Percentiles rank a stretch among this genome's conserved stretches.
Conservation (phyloP, 305 asterid species). For the Fraxinus velutina region DNA sequence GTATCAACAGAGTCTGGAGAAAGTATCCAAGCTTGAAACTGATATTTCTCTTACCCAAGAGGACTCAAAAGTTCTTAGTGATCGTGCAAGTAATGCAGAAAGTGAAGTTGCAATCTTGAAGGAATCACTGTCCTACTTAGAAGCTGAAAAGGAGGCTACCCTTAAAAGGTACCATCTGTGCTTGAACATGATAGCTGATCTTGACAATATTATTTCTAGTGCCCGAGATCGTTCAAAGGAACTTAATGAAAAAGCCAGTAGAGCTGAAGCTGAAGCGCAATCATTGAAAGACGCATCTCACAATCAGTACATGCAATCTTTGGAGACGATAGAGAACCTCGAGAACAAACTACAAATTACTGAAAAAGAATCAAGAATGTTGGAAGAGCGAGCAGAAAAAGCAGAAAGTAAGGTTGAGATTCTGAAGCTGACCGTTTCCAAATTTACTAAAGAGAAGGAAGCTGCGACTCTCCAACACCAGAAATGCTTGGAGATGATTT, state of each 20-base stretch:
- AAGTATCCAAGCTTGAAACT: constrained; percentile 55
- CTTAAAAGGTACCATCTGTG: constrained; percentile 64
- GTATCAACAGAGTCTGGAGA: constrained; percentile 63
- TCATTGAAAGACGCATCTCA: constrained; percentile 64
- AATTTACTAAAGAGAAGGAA: constrained; percentile 64
- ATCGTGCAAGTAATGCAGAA: constrained; percentile 74
- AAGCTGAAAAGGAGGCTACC: constrained; percentile 72
- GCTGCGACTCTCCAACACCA: constrained; percentile 52
- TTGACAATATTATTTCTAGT: constrained; percentile 47
- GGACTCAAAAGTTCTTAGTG: constrained; percentile 54
- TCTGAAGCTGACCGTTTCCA: constrained; percentile 53
- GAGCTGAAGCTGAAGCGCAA: constrained; percentile 60
- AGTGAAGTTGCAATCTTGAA: constrained; percentile 58
- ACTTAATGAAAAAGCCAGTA: constrained; percentile 46
- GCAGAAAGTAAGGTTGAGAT: constrained; percentile 69
- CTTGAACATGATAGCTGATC: constrained; percentile 58
- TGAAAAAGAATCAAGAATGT: constrained; percentile 55
- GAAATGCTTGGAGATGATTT: constrained; percentile 62
- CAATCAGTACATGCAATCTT: constrained; percentile 59
- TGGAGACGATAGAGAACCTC: constrained; percentile 62
- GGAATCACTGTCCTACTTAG: constrained; percentile 55
- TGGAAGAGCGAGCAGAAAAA: constrained; percentile 68
- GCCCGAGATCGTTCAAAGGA: constrained; percentile 43
- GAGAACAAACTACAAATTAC: constrained; percentile 64
- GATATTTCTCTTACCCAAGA: constrained; percentile 58